Conservation (phyloP, 2,329 filamentous ascomycete genomes). For the Dendrostoma leiphaemia region DNA sequence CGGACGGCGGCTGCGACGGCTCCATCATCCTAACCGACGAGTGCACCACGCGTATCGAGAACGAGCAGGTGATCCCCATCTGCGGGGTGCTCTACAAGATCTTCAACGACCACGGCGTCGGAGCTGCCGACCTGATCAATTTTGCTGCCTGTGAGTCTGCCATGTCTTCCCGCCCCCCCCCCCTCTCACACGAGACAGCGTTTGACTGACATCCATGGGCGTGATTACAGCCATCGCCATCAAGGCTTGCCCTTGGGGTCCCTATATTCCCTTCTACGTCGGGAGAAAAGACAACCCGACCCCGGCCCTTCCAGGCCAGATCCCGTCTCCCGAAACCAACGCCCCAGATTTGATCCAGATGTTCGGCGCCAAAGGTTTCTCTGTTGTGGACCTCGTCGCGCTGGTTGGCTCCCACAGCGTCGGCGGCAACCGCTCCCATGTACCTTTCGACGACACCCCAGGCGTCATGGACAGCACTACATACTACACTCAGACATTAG, state of each 20-base stretch:
- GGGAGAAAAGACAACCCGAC: conserved; percentile 25
- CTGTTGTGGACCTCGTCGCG: conserved; percentile 25
- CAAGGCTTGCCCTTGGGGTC: conserved; percentile 23
- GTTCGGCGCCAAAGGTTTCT: conserved; percentile 26
- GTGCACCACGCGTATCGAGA: conserved; percentile 5
- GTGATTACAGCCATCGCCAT: conserved; percentile 24
- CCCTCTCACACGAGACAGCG: not conserved
- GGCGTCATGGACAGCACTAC: conserved; percentile 22
- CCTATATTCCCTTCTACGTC: conserved; percentile 24
- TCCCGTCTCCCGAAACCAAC: conserved; percentile 19
- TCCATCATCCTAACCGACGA: conserved; percentile 15
- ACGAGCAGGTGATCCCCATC: conserved; percentile 6
- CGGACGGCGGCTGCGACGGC: conserved; percentile 15
- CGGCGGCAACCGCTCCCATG: conserved; percentile 23
- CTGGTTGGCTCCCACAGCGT: conserved; percentile 27
- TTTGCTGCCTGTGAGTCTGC: conserved; percentile 12
- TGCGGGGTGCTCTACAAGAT: conserved; percentile 7
- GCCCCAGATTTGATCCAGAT: conserved; percentile 20
- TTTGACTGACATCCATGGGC: too few relatives aligned
- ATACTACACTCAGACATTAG: conserved; percentile 27
- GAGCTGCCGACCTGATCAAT: conserved; percentile 16
- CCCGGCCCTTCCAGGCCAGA: conserved; percentile 20
- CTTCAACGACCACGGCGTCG: not conserved
- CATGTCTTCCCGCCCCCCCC: too few relatives aligned
- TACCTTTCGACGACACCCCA: conserved; percentile 24